Base-by-base conservation (phyloP, 2,329 filamentous ascomycete species). In the Trichoderma endophyticum region DNA sequence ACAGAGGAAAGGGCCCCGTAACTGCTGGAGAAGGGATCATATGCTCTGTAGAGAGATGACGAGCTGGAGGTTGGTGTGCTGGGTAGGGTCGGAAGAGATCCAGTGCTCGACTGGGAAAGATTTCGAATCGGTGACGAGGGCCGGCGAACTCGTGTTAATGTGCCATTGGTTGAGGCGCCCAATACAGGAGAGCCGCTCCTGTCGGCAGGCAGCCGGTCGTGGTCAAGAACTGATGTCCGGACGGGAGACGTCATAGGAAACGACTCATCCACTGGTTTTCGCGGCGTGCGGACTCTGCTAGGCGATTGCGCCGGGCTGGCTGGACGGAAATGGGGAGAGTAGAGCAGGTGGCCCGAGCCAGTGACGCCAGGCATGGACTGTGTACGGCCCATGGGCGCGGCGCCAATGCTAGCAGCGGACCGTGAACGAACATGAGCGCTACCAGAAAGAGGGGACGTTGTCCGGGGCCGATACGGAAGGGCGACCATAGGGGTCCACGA, bases 361-460 rank as follows among this genome's bases (percentile, higher is more conserved):
- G 86, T 89, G 70, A 90, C 85, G 32, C 89, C 88, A 14, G 89
- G 89, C 84, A 91, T 85, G 9, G 89, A 91, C 77, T 90, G 88
- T 32, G 89, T 89, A 74, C 89, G 87, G 15, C 86, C 86, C 86
- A 91, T 90, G 71, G 84, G 34, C 28, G 68, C 83, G 30, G 87
- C 84, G 39, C 86, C 83, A 73, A 88, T 80, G 77, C 85, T 88
- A 32, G 85, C 86, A 28, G 86, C 84, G 9, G 89, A 91, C 74
- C 85, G 86, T 21, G 89, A 91, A 73, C 89, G 83, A 71, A 84
- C 81, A 77, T 91, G 89, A 36, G 82, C 80, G 21, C 21, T 69
- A 73, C 86, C 85, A 4, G 88, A 86, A 71, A 90, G 84, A 24
- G 89, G 89, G 21, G 89, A 91, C 18, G 88, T 85, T 59, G 88